Evolutionary conservation across 257 asterid species (phyloP), one percentile per base, ranked within the genome.

Genomic region (Plantago major): DNA sequence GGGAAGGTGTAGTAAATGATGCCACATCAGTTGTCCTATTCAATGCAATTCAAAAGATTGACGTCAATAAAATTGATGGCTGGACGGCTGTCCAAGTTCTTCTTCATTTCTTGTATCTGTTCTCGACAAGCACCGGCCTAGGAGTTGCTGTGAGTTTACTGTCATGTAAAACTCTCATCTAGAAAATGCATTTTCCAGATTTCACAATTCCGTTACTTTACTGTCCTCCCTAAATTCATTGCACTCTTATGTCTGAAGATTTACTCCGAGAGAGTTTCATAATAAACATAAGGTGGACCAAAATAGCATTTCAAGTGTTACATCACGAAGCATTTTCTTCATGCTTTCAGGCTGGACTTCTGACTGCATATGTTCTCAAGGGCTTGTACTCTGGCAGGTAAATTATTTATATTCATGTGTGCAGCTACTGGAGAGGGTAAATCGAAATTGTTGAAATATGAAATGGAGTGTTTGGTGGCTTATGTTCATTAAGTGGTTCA

Each of bases 1-100:
- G 98, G 53, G 98, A 92, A 80, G 98, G 98, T 46, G 96, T 92
- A 42, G 98, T 92, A 44, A 92, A 92, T 69, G 98, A 92, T 77
- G 98, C 98, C 30, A 86, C 98, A 40, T 82, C 98, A 50, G 98
- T 92, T 62, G 98, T 92, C 42, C 85, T 92, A 44, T 92, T 89
- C 76, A 86, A 92, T 63, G 95, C 98, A 30, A 65, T 92, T 56
- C 98, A 92, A 74, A 86, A 89, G 93, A 77, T 89, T 46, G 89
- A 92, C 64, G 86, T 86, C 42, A 55, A 64, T 71, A 77, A 44
- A 64, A 15, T 84, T 53, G 87, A 77, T 55, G 93, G 95, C 47
- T 71, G 87, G 95, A 78, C 88, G 42, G 90, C 82, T n/a, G 55
- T 68, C 59, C 70, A 62, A 19, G 67, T 89, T 53, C 55, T 92